A percentile compares a stretch with the other conserved stretches of the same genome.
Conservation (phyloP, 139 green algal species). For the Coelastrella sp. region DNA sequence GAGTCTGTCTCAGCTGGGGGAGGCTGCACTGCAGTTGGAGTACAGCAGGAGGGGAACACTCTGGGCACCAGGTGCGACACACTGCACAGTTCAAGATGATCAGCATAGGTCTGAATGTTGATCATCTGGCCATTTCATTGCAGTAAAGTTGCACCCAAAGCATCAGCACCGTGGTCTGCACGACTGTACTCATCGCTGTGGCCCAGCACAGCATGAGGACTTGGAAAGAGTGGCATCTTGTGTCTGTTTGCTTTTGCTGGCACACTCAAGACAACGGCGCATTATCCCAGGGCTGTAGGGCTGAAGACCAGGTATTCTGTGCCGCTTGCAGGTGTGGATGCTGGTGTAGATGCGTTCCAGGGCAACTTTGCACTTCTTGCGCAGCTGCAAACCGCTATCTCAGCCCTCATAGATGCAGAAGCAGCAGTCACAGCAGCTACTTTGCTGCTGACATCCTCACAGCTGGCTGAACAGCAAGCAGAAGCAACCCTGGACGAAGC, state of each 20-base stretch:
- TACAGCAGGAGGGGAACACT: slow-evolving; percentile 59
- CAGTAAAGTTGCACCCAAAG: no score
- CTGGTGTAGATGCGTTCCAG: slow-evolving; percentile 46
- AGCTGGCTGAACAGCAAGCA: neutral
- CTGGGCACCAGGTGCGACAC: slow-evolving; percentile 48
- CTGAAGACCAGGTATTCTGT: neutral
- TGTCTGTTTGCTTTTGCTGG: no score
- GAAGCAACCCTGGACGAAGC: slow-evolving; percentile 24
- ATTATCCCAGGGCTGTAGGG: no score
- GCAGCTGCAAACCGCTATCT: slow-evolving; percentile 1
- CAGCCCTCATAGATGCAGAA: slow-evolving; percentile 10
- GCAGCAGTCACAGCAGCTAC: neutral
- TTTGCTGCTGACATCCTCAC: neutral
- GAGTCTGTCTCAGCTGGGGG: slow-evolving; percentile 38
- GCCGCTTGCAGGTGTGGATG: neutral
- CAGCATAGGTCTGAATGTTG: no score
- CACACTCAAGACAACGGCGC: no score
- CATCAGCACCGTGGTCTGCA: no score
- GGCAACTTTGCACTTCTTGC: slow-evolving; percentile 29
- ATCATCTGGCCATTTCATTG: no score
- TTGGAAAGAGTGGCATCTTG: no score
- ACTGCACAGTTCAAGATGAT: no score
- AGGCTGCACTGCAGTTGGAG: slow-evolving; percentile 68
- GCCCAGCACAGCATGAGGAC: no score
- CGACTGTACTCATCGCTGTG: no score